phyloP scores from a whole-genome alignment of 306 rosid genomes.

The Quillaja saponaria region DNA sequence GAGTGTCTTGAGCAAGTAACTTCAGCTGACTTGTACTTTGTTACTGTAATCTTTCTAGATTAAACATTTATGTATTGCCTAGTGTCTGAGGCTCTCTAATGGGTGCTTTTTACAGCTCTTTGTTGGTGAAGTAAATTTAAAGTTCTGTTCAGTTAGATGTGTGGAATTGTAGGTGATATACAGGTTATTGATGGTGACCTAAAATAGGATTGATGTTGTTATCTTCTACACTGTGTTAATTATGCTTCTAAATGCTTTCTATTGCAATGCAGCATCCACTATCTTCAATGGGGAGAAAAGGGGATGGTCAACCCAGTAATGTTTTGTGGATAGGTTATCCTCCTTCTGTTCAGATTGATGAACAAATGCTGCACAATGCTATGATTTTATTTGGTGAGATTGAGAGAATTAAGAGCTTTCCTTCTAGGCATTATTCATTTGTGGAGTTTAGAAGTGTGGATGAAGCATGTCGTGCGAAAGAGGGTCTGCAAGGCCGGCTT shows the following conservation, averaged over 20 bases:
- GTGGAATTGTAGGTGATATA: slow-evolving; percentile 10
- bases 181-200: not conserved
- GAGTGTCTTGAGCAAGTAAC: slow-evolving; percentile 34
- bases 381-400: slow-evolving; percentile 99
- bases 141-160: not conserved
- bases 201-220: slow-evolving; percentile 6
- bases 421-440: slow-evolving; percentile 79
- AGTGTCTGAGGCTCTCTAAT: slow-evolving; percentile 10
- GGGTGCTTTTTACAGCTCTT: not conserved
- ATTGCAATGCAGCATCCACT: slow-evolving; percentile 52
- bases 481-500: slow-evolving; percentile 97
- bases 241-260: slow-evolving; percentile 2
- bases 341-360: slow-evolving; percentile 87
- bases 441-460: slow-evolving; percentile 97
- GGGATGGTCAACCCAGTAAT: slow-evolving; percentile 74
- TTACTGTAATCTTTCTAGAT: slow-evolving; percentile 7
- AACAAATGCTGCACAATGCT: slow-evolving; percentile 99
- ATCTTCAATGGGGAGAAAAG: slow-evolving; percentile 54
- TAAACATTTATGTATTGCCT: slow-evolving; percentile 2
- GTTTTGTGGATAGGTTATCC: slow-evolving; percentile 93
- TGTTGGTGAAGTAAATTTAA: too few species aligned
- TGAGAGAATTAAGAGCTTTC: slow-evolving; percentile 88
- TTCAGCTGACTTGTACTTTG: slow-evolving; percentile 13
- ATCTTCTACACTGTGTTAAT: slow-evolving; percentile 10
- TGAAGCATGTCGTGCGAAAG: slow-evolving; percentile 98